Conservation (phyloP, 257 asterid genomes). For the Eustoma russellianum region DNA sequence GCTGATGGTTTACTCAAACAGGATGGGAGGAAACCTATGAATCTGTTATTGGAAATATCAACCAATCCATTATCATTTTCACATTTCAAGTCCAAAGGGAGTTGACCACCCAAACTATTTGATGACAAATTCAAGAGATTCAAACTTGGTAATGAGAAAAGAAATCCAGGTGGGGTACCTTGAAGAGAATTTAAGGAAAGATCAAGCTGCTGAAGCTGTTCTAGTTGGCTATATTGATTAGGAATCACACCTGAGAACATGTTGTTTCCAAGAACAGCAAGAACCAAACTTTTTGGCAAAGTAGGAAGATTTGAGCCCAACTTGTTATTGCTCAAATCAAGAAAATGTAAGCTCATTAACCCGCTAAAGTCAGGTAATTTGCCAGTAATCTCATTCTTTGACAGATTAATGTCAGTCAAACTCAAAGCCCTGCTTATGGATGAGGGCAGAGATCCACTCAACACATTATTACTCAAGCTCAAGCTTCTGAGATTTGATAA, state of each 20-base stretch:
- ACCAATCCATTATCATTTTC: constrained; percentile 32
- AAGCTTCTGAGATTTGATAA: constrained; percentile 42
- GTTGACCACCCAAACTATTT: constrained; percentile 35
- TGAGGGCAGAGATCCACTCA: constrained; percentile 35
- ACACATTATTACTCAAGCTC: constrained; percentile 38
- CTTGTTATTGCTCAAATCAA: constrained; percentile 46
- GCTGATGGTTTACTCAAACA: constrained; percentile 37
- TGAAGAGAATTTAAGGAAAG: constrained; percentile 42
- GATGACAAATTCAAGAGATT: constrained; percentile 36
- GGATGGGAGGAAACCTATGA: constrained; percentile 43
- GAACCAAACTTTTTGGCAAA: constrained; percentile 30
- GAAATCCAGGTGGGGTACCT: constrained; percentile 18
- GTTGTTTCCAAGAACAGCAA: constrained; percentile 35
- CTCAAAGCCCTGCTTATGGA: constrained; percentile 22
- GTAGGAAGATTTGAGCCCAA: constrained; percentile 36
- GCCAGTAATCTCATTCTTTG: constrained; percentile 41
- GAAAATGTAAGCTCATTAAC: constrained; percentile 25
- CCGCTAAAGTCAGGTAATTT: constrained; percentile 33
- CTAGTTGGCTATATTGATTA: constrained; percentile 24
- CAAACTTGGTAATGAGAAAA: constrained; percentile 36
- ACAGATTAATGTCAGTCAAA: constrained; percentile 32
- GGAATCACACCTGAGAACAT: constrained; percentile 48
- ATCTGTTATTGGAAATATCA: constrained; percentile 52
- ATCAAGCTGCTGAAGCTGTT: constrained; percentile 49
- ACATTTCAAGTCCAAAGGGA: constrained; percentile 36